Evolutionary conservation across 306 rosid species (phyloP).

Genomic region (Senna tora): DNA sequence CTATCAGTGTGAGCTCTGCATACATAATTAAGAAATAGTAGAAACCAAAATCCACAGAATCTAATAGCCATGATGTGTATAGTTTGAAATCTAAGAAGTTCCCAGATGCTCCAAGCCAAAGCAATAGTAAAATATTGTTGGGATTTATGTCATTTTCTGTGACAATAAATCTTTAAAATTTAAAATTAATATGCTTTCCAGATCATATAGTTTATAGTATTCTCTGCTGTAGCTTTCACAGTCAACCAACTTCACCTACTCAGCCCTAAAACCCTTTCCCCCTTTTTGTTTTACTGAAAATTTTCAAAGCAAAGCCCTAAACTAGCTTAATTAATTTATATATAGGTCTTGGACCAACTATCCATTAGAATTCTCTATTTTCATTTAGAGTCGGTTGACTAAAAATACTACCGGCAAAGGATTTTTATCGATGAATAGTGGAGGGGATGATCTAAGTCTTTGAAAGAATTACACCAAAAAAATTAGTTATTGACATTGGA

Average conservation of each 20-base stretch:
- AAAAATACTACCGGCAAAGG: no score
- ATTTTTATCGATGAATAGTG: no score
- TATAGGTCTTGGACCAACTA: no score
- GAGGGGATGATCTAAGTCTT: no score
- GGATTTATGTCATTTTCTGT: constrained; percentile 32
- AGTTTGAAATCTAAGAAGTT: constrained; percentile 33
- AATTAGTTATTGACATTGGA: no score
- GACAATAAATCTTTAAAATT: not conserved
- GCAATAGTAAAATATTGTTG: constrained; percentile 44
- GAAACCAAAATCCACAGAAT: constrained; percentile 28
- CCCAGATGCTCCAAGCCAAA: constrained; percentile 38
- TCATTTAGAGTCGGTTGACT: no score
- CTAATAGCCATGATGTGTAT: constrained; percentile 7
- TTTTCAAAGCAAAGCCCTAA: no score
- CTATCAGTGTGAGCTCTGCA: no score
- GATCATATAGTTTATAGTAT: constrained; percentile 38
- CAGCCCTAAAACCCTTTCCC: constrained; percentile 15
- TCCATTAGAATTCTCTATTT: no score
- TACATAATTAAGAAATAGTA: no score
- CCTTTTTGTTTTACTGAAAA: not conserved
- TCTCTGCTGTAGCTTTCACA: constrained; percentile 59
- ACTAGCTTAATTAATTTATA: no score
- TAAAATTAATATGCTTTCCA: constrained; percentile 39
- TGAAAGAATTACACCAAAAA: no score
- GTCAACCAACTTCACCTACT: constrained; percentile 48